Evolutionary conservation across 768 basidiomycete species (phyloP), one percentile per base, ranked within the genome.

Genomic region (Suillus discolor): DNA sequence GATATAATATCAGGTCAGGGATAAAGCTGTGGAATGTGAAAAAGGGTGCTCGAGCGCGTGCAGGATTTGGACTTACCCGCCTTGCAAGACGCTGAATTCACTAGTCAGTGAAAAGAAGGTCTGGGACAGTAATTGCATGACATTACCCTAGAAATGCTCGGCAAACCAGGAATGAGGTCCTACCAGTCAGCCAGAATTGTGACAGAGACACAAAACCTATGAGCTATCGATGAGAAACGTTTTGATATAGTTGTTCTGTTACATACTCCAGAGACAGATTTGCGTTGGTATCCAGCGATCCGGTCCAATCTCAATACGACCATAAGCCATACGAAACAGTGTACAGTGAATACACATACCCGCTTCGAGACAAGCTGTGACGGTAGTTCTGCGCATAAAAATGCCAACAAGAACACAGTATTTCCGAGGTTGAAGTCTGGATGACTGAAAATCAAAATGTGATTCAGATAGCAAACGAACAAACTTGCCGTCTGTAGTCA

Each of bases 241-340:
- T 47, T 34, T 38, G 25, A 41, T 25, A 36, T 11, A n/a, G 25
- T 11, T 31, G 11, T 53, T 23, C 54, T 61, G 31, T 51, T 28
- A 51, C 67, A 64, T 41, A 75, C 84, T 82, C 85, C 85, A 87
- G 20, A 81, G 66, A 61, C 82, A 83, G 77, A 87, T 85, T 71
- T 87, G 86, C 1, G 79, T 81, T 6, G 87, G 85, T 73, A 87
- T 87, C 87, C 85, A 89, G 31, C 84, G 81, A 72, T 89, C 88
- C 5, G 87, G 87, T 3, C 88, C 87, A 45, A 87, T 67, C 83
- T 85, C 57, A n/a, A 18, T 23, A 64, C 55, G 13, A 69, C 25
- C 39, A n/a, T 31, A 42, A 23, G 51, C 16, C 31, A 59, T 11
- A 8, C 6, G 31, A 65, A 31, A 44, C 2, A 53, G 41, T 41